Evolutionary conservation across 208 protist genomes (phyloP), one percentile per base, ranked within the genome.

Genomic region (Trypanosoma conorhini): DNA sequence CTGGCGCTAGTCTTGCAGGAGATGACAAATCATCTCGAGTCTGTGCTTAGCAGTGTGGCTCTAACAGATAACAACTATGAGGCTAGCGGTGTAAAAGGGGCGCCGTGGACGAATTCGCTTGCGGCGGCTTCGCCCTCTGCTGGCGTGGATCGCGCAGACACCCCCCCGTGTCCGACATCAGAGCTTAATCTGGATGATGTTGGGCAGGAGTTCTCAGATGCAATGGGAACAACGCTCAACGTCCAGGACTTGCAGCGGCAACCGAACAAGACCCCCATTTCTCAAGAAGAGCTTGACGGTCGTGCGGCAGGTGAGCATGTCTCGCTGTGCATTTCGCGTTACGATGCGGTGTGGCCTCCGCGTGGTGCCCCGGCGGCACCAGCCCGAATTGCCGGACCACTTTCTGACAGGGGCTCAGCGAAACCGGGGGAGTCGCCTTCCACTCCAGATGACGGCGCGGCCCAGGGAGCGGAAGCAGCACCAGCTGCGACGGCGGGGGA

Each of bases 181-280:
- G 40, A 44, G 12, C 3, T 55, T 33, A 26, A 30, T 55, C 21
- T 46, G 10, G 67, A 52, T 7, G 40, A 64, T 5, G 40, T 17
- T 48, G 67, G 59, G n/a, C n/a, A 73, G 56, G 75, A 80, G 42
- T 89, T 87, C 61, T 62, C 75, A 4, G 85, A 89, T 62, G 75
- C 69, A 9, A 65, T 79, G 22, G 85, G 81, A 19, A 80, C 85
- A 1, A 77, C 71, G 33, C 69, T 89, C 19, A 79, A 89, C 62
- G 76, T 89, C 0, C 59, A 79, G 40, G 73, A 58, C 9, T 31
- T 86, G 54, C 56, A 54, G 56, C 46, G 26, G n/a, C 10, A 50
- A 26, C 17, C 61, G 9, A 10, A 28, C n/a, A 4, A 28, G 13
- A 8, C 35, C n/a, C 2, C 19, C 26, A 5, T 52, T 13, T 48